Evolutionary conservation across 257 asterid genomes (phyloP).

Genomic region (Leptodermis oblonga): DNA sequence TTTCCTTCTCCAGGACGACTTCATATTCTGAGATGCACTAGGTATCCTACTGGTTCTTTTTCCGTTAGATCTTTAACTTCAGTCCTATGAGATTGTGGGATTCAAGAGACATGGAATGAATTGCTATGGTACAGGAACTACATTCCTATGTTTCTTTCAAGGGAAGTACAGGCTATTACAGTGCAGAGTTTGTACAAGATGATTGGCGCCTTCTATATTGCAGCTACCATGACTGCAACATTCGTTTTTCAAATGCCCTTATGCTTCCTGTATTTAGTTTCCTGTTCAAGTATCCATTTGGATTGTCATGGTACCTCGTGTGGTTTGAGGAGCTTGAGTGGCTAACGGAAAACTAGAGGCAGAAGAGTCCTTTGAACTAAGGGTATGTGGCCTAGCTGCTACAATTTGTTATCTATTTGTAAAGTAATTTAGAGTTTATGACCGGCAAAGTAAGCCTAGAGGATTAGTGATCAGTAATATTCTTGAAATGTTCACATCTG

Average conservation of each 20-base stretch:
- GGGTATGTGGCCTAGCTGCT: not conserved
- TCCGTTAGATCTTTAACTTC: not conserved
- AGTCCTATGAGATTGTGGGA: not conserved
- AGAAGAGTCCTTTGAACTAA: not conserved
- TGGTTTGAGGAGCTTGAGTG: not conserved
- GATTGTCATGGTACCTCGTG: not conserved
- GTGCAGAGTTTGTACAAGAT: not conserved
- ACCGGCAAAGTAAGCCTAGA: not conserved
- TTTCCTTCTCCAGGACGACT: not conserved
- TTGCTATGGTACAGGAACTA: not conserved
- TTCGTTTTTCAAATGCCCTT: not conserved
- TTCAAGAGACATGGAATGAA: not conserved
- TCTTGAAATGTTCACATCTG: not conserved
- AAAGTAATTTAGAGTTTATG: not conserved
- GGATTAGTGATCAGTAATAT: not conserved
- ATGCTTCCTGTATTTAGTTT: not conserved
- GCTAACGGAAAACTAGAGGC: not conserved
- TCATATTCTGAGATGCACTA: not conserved
- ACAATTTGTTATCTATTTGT: not conserved
- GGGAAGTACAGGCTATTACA: not conserved
- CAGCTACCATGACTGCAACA: not conserved
- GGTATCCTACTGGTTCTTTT: not conserved
- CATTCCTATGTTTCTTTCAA: not conserved
- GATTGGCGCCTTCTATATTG: not conserved
- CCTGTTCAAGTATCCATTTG: not conserved